phyloP scores from a whole-genome alignment of 176 grass and related monocot genomes.

The Zoysia pacifica region DNA sequence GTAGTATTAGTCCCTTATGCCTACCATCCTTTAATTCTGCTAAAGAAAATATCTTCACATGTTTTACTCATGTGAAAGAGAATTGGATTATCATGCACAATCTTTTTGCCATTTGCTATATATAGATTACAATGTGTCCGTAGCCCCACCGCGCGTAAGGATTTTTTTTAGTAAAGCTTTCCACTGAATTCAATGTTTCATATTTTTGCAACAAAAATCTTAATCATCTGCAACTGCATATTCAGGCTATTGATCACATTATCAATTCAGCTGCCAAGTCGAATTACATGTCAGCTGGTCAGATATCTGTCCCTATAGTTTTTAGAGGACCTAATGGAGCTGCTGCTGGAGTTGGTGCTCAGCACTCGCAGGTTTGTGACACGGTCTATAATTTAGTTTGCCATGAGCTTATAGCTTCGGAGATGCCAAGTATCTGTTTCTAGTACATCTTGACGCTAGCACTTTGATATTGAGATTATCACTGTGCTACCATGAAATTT shows the following conservation, averaged over 20 bases:
- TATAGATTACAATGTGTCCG: not conserved
- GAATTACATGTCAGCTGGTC: constrained; percentile 94
- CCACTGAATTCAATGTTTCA: not conserved
- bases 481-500: not conserved
- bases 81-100: not conserved
- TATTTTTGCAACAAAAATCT: not conserved
- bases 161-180: not conserved
- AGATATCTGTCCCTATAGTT: constrained; percentile 90
- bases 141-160: not conserved
- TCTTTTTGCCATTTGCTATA: not conserved
- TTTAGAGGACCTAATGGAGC: constrained; percentile 96
- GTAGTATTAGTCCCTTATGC: not conserved
- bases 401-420: not conserved
- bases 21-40: not conserved
- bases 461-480: constrained; percentile 9
- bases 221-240: constrained; percentile 14
- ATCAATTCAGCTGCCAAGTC: constrained; percentile 99
- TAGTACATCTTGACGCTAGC: not conserved
- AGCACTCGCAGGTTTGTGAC: constrained; percentile 86
- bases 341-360: constrained; percentile 96
- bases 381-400: constrained; percentile 10
- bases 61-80: constrained; percentile 20
- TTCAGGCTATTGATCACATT: constrained; percentile 98
- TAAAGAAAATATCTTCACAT: not conserved
- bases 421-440: not conserved